Base-by-base conservation (phyloP, 352 stramenopile genomes). In the Phytophthora sp. region DNA sequence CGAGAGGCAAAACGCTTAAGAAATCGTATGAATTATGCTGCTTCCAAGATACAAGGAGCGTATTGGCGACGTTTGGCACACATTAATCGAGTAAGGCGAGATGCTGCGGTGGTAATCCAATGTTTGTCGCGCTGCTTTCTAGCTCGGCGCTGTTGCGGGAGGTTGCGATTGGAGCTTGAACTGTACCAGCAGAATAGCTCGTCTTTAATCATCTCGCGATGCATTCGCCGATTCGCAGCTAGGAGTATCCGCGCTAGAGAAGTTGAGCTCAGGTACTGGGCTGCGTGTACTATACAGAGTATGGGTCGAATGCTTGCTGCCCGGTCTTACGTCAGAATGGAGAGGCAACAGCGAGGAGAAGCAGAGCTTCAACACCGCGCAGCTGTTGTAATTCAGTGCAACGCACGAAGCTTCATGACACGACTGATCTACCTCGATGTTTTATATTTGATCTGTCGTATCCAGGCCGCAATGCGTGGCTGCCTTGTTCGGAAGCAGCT, bases 381-480 rank as follows among this genome's bases (percentile, higher is more conserved):
- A 23, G 81, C 83, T 0, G 66, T 71, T 0, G 13, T 74, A 3
- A 88, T 95, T 24, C 87, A 95, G 55, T 57, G 71, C 27, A 83
- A 79, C 23, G 62, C 53, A 4, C 78, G 79, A 7, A 64, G 62
- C 12, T 88, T 82, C 38, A 72, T 92, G 53, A 91, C 83, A 9
- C 76, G 84, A 7, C 63, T 90, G n/a, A 90, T 91, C 34, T 95
- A 91, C 49, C 66, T 92, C 30, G 83, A 94, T 45, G 79, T 94
- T 8, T 61, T 93, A n/a, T 90, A 90, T 49, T 64, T 90, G 35
- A 79, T 94, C 35, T 84, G 77, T n/a, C 82, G 85, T 10, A 91
- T 95, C 30, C 87, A 94, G 56, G 83, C 83, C 1, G 69, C 72
- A 1, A 81, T 80, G n/a, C 83, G 87, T 9, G 84, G 83, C 4